A percentile compares a stretch with the other conserved stretches of the same genome.
These are phyloP conservation scores for Torulaspora franciscae DNA, from an alignment of 805 yeast species.

Conservation along the genomic window DNA sequence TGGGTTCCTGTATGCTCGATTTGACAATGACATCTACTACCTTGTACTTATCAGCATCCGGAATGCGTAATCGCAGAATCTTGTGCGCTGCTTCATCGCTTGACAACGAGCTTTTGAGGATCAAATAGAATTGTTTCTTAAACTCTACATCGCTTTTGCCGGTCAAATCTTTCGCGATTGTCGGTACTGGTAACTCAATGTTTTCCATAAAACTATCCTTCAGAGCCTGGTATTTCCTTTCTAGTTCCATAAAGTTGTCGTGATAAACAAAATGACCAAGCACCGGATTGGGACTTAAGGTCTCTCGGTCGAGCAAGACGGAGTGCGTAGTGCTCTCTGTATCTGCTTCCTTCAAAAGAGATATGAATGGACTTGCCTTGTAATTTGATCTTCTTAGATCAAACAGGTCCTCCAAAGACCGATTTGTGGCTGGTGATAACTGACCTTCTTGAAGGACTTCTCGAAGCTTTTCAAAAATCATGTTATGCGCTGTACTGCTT, in stretches of 20 bases:
- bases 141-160: constrained; percentile 56
- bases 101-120: constrained; percentile 84
- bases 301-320: constrained; percentile 13
- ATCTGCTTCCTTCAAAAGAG: not conserved
- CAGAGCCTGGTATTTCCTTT: constrained; percentile 9
- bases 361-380: constrained; percentile 19
- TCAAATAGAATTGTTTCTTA: constrained; percentile 73
- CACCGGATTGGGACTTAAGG: not conserved
- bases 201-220: constrained; percentile 10
- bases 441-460: constrained; percentile 46
- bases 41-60: constrained; percentile 43
- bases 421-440: constrained; percentile 41
- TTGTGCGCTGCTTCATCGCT: constrained; percentile 93
- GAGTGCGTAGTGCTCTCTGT: constrained; percentile 12
- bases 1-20: constrained; percentile 79
- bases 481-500: constrained; percentile 43
- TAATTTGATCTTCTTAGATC: constrained; percentile 45
- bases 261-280: constrained; percentile 13
- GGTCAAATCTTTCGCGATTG: constrained; percentile 59
- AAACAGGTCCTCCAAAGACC: constrained; percentile 48
- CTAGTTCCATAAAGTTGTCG: constrained; percentile 12
- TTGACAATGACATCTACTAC: constrained; percentile 70
- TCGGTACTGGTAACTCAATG: constrained; percentile 15
- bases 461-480: constrained; percentile 57
- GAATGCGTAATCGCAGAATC: constrained; percentile 49